These are phyloP conservation scores for Wickerhamiella azyma DNA, from an alignment of 805 yeast genomes.

Conservation along the genomic window DNA sequence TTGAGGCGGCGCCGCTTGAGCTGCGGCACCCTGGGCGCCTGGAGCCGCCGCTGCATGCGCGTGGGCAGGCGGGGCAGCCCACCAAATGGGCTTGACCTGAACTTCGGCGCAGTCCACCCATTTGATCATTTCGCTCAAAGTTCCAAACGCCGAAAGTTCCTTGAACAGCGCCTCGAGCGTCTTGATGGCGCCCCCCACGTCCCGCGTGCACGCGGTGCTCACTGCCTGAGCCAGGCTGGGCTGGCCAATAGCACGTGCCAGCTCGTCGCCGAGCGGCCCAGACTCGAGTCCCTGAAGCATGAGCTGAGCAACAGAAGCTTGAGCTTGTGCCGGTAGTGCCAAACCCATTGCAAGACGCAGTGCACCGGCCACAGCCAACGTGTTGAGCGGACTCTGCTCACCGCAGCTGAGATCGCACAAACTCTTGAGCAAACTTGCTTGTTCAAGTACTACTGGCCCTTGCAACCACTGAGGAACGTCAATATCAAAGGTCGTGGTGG, in stretches of 20 bases:
- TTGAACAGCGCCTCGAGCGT: not conserved
- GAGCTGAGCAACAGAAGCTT: not conserved
- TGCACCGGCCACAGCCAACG: conserved; percentile 4
- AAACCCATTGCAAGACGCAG: conserved; percentile 7
- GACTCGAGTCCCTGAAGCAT: conserved; percentile 1
- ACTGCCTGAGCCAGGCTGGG: not conserved
- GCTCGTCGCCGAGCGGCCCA: conserved; percentile 8
- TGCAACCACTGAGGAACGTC: not conserved
- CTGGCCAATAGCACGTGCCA: conserved; percentile 2
- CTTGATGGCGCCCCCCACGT: not conserved
- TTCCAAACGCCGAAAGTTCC: not conserved
- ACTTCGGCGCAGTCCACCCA: not conserved
- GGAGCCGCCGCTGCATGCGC: not conserved
- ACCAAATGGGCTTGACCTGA: not conserved
- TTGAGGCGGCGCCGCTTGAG: too few relatives aligned
- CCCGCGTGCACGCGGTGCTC: conserved; percentile 3
- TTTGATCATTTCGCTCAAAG: not conserved
- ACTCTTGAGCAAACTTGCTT: not conserved
- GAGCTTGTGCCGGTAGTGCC: not conserved
- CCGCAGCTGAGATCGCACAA: conserved; percentile 1
- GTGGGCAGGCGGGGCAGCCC: not conserved
- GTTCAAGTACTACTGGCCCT: not conserved
- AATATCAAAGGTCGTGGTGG: conserved; percentile 1
- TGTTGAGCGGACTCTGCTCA: not conserved
- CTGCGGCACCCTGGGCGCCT: not conserved